Evolutionary conservation across 2,329 filamentous ascomycete genomes (phyloP).

Genomic region (Aspergillus brasiliensis): DNA sequence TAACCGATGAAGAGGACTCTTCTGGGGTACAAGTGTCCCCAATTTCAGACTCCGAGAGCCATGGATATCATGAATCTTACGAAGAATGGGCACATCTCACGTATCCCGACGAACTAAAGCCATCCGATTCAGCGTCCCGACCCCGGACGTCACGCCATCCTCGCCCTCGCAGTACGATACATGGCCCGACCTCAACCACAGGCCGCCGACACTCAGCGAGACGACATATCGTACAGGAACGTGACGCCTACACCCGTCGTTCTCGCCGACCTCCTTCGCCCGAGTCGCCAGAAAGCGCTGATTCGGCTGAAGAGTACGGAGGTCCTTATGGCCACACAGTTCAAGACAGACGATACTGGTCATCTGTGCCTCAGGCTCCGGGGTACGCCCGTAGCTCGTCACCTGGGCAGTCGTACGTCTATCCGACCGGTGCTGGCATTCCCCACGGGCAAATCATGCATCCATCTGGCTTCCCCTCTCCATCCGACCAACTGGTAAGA

Average conservation of each 20-base stretch:
- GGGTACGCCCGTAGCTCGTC: constrained; percentile 45
- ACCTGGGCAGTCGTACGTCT: constrained; percentile 43
- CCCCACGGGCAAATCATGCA: constrained; percentile 31
- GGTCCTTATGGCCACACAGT: constrained; percentile 46
- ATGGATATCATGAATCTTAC: constrained; percentile 42
- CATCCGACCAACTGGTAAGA: constrained; percentile 39
- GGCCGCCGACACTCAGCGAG: constrained; percentile 41
- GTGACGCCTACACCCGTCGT: constrained; percentile 39
- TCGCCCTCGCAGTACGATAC: constrained; percentile 40
- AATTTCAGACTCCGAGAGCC: constrained; percentile 42
- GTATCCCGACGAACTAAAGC: constrained; percentile 51
- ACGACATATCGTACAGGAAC: constrained; percentile 41
- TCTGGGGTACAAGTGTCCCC: constrained; percentile 49
- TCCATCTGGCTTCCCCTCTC: constrained; percentile 26
- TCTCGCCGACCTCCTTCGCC: constrained; percentile 51
- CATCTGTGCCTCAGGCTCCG: constrained; percentile 29
- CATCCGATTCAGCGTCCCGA: constrained; percentile 50
- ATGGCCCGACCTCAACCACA: constrained; percentile 41
- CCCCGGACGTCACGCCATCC: constrained; percentile 42
- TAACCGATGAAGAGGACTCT: constrained; percentile 49
- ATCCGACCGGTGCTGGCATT: constrained; percentile 29
- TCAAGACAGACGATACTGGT: constrained; percentile 38
- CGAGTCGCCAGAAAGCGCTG: constrained; percentile 62
- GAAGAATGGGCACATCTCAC: constrained; percentile 44
- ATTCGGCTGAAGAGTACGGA: constrained; percentile 65